These are phyloP conservation scores for Tieghemiomyces parasiticus DNA, from an alignment of 192 early-diverging fungal genomes.

Conservation along the genomic window DNA sequence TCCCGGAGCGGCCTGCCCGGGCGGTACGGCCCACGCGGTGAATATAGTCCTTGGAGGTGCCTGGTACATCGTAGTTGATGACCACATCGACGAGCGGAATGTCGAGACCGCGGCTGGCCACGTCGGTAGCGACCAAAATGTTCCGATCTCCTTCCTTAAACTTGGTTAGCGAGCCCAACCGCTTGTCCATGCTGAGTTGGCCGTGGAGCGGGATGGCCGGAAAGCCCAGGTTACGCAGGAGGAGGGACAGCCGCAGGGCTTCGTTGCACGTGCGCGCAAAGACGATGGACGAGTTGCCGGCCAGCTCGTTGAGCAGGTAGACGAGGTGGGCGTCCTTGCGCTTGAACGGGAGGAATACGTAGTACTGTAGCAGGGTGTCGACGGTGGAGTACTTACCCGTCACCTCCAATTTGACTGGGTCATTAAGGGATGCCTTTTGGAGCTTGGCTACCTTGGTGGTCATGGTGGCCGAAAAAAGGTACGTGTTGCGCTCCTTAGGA, in stretches of 20 bases:
- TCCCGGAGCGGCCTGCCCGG: constrained; percentile 65
- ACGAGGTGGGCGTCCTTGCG: constrained; percentile 89
- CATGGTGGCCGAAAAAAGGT: constrained; percentile 96
- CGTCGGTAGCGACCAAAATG: constrained; percentile 90
- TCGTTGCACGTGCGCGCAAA: constrained; percentile 83
- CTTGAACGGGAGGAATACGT: constrained; percentile 92
- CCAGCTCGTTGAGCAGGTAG: constrained; percentile 86
- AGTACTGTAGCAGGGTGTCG: constrained; percentile 84
- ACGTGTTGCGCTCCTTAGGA: constrained; percentile 83
- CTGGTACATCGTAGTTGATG: constrained; percentile 93
- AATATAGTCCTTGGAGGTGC: constrained; percentile 75
- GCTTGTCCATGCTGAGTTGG: constrained; percentile 82
- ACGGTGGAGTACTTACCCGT: constrained; percentile 94
- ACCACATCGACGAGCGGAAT: constrained; percentile 93
- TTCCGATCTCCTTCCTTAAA: constrained; percentile 83
- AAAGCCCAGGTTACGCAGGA: constrained; percentile 89
- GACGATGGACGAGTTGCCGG: constrained; percentile 81
- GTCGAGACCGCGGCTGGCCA: constrained; percentile 85
- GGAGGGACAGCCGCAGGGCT: constrained; percentile 66
- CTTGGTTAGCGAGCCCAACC: constrained; percentile 81
- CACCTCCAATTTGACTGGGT: constrained; percentile 94
- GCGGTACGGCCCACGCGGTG: constrained; percentile 79
- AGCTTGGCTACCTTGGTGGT: constrained; percentile 96
- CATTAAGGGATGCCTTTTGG: constrained; percentile 72
- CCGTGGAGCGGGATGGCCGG: constrained; percentile 89